Base-by-base conservation (phyloP, 352 stramenopile genomes). In the Globisporangium yorkense region DNA sequence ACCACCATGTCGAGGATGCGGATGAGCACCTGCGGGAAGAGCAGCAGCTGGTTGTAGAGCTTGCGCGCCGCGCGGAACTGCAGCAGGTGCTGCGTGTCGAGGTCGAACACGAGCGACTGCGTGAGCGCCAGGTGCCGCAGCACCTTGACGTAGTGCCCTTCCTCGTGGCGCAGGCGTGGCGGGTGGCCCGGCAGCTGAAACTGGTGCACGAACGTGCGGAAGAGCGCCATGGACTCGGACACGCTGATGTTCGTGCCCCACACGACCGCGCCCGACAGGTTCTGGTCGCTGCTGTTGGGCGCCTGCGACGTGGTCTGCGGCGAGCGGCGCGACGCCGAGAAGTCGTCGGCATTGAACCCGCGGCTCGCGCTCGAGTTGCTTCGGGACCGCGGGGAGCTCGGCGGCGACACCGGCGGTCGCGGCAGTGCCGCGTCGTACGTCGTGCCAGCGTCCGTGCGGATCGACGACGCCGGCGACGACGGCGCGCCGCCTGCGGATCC, bases 1-100 rank as follows among this genome's bases (percentile, higher is more conserved):
- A 97, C 78, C 15, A 99, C 84, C 70, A 98, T 88, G 76, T 99
- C 97, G 68, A 99, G 87, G 46, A 99, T 91, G 3, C 93, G 92
- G 51, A 99, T 96, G 21, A 99, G 88, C 66, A 93, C 84, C 62
- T 97, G 85, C 4, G 92, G 97, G 72, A 98, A 99, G 40, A 97
- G 76, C 27, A 98, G 70, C 29, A 99, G 76, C 76, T 99, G 96
- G 62, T 96, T 88, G 73, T 99, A 99, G 20, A 99, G 65, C 54
- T 89, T 86, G 63, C 95, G 71, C 3, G 73, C 83, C 48, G 79
- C 68, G 1, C 62, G 71, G 57, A 91, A 95, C 59, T 94, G 78
- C 48, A 88, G 68, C 54, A 98, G 64, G 49, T 98, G 89, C 61
- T 94, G 82, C 54, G 88, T 96, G 67, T 98, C 88, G 10, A 98